phyloP scores from a whole-genome alignment of 164 flowering plant genomes.

The Sextonia rubra region DNA sequence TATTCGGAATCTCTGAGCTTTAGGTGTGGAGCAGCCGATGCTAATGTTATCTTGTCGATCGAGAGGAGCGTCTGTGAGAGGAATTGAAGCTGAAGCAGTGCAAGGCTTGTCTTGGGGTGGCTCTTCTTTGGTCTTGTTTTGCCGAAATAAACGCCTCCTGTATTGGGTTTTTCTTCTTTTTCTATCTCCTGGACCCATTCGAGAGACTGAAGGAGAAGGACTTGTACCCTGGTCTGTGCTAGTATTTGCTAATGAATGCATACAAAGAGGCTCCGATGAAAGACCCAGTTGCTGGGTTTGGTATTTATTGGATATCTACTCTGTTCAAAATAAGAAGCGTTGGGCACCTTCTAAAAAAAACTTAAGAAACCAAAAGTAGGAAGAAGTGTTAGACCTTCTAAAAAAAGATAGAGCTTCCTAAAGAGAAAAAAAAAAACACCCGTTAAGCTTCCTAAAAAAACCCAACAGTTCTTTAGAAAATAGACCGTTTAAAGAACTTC shows the following conservation, averaged over 20 bases:
- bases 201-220: background rate
- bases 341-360: no score
- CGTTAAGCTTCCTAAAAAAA: no score
- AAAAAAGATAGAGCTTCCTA: no score
- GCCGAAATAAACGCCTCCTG: background rate
- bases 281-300: background rate
- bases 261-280: background rate
- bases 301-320: background rate
- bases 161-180: slow-evolving; percentile 9
- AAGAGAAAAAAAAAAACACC: no score
- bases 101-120: background rate
- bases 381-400: no score
- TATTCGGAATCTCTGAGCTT: slow-evolving; percentile 32
- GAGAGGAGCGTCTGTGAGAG: background rate
- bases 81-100: background rate
- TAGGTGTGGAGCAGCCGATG: slow-evolving; percentile 36
- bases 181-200: slow-evolving; percentile 8
- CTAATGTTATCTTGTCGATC: background rate
- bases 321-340: background rate
- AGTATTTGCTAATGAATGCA: background rate
- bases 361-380: no score
- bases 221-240: background rate
- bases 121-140: slow-evolving; percentile 3
- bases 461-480: no score
- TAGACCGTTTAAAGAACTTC: no score